Evolutionary conservation across 2,329 filamentous ascomycete genomes (phyloP).

Genomic region (Hypocreales sp.): DNA sequence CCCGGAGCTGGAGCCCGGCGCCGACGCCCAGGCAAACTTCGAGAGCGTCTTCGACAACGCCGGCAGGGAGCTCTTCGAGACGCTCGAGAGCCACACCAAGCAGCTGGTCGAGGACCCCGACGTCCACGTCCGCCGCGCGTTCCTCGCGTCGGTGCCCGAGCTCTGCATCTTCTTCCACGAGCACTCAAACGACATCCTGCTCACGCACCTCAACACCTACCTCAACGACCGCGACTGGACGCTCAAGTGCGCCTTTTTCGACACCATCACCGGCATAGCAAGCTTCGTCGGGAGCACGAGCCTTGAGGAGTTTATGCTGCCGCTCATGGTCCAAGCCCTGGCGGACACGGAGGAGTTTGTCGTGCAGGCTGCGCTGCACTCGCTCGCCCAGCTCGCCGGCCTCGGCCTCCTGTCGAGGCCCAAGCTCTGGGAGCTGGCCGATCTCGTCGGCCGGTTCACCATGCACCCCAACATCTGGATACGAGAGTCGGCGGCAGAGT

Average conservation of each 20-base stretch:
- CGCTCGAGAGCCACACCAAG: conserved; percentile 82
- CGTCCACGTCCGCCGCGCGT: conserved; percentile 74
- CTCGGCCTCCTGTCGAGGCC: conserved; percentile 74
- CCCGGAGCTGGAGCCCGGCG: conserved; percentile 62
- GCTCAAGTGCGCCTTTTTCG: conserved; percentile 91
- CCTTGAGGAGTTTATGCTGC: conserved; percentile 87
- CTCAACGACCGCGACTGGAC: conserved; percentile 95
- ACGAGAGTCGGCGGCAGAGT: conserved; percentile 73
- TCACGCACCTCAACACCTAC: conserved; percentile 94
- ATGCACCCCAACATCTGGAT: conserved; percentile 96
- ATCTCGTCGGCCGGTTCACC: conserved; percentile 69
- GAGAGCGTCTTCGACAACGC: conserved; percentile 79
- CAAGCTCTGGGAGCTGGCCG: conserved; percentile 76
- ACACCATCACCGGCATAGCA: conserved; percentile 84
- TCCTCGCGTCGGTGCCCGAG: conserved; percentile 79
- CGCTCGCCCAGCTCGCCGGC: conserved; percentile 74
- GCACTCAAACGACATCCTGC: conserved; percentile 88
- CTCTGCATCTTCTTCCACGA: conserved; percentile 89
- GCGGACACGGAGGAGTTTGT: conserved; percentile 91
- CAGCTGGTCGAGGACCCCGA: conserved; percentile 77
- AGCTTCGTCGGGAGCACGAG: conserved; percentile 79
- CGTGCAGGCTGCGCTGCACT: conserved; percentile 77
- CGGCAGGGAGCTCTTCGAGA: conserved; percentile 63
- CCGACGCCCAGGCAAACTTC: conserved; percentile 52
- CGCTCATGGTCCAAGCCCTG: conserved; percentile 87